Evolutionary conservation across 805 yeast species (phyloP).

Genomic region (Myxozyma kluyveri): DNA sequence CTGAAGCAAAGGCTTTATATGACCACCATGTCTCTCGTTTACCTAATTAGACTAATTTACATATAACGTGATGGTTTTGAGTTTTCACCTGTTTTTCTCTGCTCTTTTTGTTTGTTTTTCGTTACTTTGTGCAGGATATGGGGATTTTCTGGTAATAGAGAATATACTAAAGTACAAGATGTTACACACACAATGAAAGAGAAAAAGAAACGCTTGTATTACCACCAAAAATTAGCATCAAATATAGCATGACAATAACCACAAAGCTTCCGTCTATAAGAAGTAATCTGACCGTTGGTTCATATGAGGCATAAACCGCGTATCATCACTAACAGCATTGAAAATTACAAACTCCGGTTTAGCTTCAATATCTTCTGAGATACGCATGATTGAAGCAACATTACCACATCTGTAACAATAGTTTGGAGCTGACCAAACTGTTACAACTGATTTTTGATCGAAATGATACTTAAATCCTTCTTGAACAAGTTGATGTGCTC

Average conservation of each 20-base stretch:
- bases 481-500: constrained; percentile 98
- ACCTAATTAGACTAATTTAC: background rate
- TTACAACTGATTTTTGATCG: constrained; percentile 92
- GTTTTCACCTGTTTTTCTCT: background rate
- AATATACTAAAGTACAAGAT: too few species aligned
- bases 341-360: constrained; percentile 90
- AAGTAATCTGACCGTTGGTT: constrained; percentile 42
- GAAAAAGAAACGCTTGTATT: background rate
- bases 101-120: background rate
- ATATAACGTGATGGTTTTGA: constrained; percentile 1
- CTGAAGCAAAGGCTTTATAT: constrained; percentile 76
- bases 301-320: constrained; percentile 40
- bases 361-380: constrained; percentile 63
- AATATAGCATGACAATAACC: background rate
- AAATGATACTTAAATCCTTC: constrained; percentile 97
- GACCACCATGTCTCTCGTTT: constrained; percentile 81
- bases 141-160: constrained; percentile 1
- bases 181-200: too few species aligned
- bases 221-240: background rate
- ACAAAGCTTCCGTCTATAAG: constrained; percentile 28
- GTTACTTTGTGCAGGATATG: background rate
- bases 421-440: constrained; percentile 98
- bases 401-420: constrained; percentile 97
- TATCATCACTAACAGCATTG: constrained; percentile 83
- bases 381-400: constrained; percentile 97